Evolutionary conservation across 2,329 filamentous ascomycete species (phyloP), one percentile per base, ranked within the genome.

Genomic region (Chalara sp.): DNA sequence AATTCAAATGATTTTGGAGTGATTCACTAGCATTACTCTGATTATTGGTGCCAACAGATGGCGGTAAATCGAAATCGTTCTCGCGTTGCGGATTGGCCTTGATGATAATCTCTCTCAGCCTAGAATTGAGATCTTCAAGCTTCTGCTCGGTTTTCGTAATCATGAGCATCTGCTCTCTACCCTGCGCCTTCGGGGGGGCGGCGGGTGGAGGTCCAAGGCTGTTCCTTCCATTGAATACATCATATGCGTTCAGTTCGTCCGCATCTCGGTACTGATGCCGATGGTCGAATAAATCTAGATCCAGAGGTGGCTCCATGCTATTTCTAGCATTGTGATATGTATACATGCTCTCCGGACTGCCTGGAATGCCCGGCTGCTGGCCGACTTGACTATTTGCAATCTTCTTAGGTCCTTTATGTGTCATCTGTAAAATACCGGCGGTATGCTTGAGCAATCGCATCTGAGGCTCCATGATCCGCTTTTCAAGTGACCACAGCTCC

Each of bases 391-490:
- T 68, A 11, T 69, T 69, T 6, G 72, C 67, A 4, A 70, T 61
- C 49, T 72, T 72, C 58, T 76, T 74, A n/a, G 86, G 75, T 0
- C 80, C 82, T 60, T 85, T 86, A 68, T 97, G 91, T 6, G 91
- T 95, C 67, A 95, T 79, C 65, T 96, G 90, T 49, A 99, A 72
- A 39, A 99, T 88, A 43, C 89, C 92, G 11, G 93, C 91, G 0
- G 92, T 97, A 66, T 99, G 93, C 66, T 92, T 84, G 47, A 97
- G 72, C 43, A 99, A 72, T 55, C 83, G 81, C 60, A 80, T 80
- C 62, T 95, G 87, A 6, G 88, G 79, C 52, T 86, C 79, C 71
- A 89, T 83, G 53, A 86, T 73, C 58, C 86, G 75, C 67, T 87
- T 87, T 68, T 96, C 89, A 50, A 95, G 72, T 53, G 79, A 78